Evolutionary conservation across 495 filamentous ascomycete species (phyloP).

Genomic region (Penicillium atrosanguineum): DNA sequence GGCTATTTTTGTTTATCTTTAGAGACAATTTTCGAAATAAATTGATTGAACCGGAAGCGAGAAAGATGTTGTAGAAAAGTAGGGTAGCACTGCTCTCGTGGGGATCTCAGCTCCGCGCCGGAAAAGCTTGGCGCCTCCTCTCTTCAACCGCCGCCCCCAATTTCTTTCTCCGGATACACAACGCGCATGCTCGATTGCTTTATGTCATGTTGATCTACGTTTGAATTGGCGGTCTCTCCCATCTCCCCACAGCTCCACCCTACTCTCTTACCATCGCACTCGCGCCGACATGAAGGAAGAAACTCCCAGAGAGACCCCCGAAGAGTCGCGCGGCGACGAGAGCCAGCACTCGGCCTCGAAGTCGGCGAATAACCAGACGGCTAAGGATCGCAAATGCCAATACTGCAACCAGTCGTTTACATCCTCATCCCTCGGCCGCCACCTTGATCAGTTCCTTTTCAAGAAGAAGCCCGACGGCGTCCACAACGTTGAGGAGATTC

Average conservation of each 20-base stretch:
- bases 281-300: slow-evolving; percentile 24
- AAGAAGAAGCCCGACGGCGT: slow-evolving; percentile 85
- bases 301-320: slow-evolving; percentile 38
- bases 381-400: slow-evolving; percentile 79
- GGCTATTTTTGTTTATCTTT: neutral
- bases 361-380: slow-evolving; percentile 39
- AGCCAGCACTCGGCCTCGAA: slow-evolving; percentile 27
- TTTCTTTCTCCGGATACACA: neutral
- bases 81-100: neutral
- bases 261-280: neutral
- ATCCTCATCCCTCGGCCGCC: slow-evolving; percentile 87
- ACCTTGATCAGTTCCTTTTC: slow-evolving; percentile 87
- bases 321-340: slow-evolving; percentile 48
- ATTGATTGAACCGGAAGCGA: neutral
- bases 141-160: neutral
- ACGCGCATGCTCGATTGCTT: neutral
- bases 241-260: neutral
- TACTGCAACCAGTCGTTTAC: slow-evolving; percentile 86
- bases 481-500: slow-evolving; percentile 85
- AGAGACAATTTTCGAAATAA: neutral
- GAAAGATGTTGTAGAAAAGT: neutral
- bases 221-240: neutral
- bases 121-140: slow-evolving; percentile 15
- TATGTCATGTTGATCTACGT: neutral
- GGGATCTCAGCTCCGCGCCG: slow-evolving; percentile 5